These are phyloP conservation scores for Alectoria sarmentosa DNA, from an alignment of 495 filamentous ascomycete species.

Conservation along the genomic window DNA sequence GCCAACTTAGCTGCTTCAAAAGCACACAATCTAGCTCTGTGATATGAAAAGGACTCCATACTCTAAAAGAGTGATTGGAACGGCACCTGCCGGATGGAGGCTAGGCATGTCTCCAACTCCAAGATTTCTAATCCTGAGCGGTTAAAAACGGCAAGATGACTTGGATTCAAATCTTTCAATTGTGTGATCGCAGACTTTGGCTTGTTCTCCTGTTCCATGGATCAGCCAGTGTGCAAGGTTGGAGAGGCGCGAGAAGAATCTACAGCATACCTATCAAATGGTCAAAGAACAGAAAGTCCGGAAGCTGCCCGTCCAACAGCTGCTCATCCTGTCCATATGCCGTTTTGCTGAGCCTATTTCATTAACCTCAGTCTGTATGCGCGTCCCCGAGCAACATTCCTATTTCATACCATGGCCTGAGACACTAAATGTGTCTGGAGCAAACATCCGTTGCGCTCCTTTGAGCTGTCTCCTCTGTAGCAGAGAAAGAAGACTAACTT, in stretches of 20 bases:
- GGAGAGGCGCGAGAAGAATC: neutral
- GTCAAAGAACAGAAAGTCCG: constrained; percentile 17
- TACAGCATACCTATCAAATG: constrained; percentile 13
- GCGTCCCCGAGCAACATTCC: neutral
- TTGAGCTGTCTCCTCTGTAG: neutral
- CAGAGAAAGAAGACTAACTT: neutral
- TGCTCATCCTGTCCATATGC: constrained; percentile 57
- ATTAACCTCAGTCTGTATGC: constrained; percentile 19
- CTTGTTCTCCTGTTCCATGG: neutral
- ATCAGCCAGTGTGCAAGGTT: neutral
- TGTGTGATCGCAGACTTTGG: neutral
- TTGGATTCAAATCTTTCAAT: neutral
- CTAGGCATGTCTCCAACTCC: too few species aligned
- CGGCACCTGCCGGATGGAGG: too few species aligned
- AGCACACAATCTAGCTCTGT: neutral
- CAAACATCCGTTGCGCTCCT: neutral
- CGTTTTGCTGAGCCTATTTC: constrained; percentile 72
- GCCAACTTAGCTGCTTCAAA: too few species aligned
- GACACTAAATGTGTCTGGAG: neutral
- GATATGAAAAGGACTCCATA: too few species aligned
- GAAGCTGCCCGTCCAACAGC: constrained; percentile 44
- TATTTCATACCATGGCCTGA: neutral
- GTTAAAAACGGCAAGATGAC: neutral
- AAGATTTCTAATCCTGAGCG: constrained; percentile 8
- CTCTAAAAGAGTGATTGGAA: too few species aligned